Percentiles rank a stretch among this genome's conserved stretches.
Evolutionary conservation across 768 basidiomycete species (phyloP).

Genomic region (Boletus rubropictus): DNA sequence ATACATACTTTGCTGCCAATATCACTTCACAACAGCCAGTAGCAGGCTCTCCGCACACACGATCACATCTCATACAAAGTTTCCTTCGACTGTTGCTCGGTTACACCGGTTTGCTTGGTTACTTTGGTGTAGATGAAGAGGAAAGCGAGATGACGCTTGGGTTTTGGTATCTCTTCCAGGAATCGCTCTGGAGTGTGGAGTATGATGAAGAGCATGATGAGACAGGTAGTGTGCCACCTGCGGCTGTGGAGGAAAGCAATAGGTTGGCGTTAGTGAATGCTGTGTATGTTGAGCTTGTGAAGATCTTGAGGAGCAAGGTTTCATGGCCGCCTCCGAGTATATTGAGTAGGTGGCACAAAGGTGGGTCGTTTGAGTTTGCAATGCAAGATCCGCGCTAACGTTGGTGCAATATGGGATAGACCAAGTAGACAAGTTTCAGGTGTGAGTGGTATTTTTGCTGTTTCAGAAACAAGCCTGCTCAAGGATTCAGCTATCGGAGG

Average conservation of each 20-base stretch:
- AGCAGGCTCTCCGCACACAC: conserved; percentile 33
- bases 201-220: conserved; percentile 38
- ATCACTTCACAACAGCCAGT: conserved; percentile 46
- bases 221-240: conserved; percentile 14
- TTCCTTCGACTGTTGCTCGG: conserved; percentile 68
- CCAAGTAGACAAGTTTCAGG: conserved; percentile 72
- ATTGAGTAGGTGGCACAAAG: conserved; percentile 58
- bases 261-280: conserved; percentile 57
- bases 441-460: conserved; percentile 41
- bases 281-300: conserved; percentile 75
- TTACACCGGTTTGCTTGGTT: conserved; percentile 70
- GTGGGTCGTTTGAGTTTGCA: conserved; percentile 33
- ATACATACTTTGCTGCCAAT: conserved; percentile 65
- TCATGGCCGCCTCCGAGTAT: conserved; percentile 54
- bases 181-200: conserved; percentile 71
- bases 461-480: not conserved
- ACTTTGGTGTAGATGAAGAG: conserved; percentile 79
- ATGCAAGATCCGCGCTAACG: conserved; percentile 1
- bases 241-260: conserved; percentile 30
- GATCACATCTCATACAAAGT: conserved; percentile 54
- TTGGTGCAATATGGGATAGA: conserved; percentile 38
- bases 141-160: conserved; percentile 82
- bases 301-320: conserved; percentile 65
- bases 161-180: conserved; percentile 91
- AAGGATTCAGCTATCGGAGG: conserved; percentile 58